Conservation (phyloP, 495 filamentous ascomycete genomes). For the Penicillium coffeae region DNA sequence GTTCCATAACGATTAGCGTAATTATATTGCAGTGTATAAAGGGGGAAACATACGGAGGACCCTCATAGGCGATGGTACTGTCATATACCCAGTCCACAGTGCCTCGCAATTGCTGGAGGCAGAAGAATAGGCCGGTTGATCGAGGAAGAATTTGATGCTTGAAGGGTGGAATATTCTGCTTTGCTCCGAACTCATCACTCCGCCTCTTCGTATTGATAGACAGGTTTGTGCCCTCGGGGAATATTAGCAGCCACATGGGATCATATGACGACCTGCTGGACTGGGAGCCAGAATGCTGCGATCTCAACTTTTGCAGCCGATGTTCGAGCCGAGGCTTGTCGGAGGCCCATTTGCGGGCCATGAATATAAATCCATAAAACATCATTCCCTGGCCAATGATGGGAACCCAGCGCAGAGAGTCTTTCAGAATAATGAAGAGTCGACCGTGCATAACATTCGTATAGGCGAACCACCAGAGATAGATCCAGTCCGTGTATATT, state of each 20-base stretch:
- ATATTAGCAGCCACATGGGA: conserved; percentile 70
- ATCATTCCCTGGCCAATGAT: conserved; percentile 62
- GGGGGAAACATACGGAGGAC: conserved; percentile 53
- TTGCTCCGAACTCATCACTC: conserved; percentile 54
- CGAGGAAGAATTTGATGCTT: conserved; percentile 58
- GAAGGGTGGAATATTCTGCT: conserved; percentile 49
- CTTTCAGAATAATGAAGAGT: conserved; percentile 67
- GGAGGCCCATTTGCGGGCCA: conserved; percentile 62
- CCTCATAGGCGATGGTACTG: conserved; percentile 66
- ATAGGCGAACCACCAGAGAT: conserved; percentile 69
- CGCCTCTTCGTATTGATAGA: conserved; percentile 53
- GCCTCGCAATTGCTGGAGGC: conserved; percentile 55
- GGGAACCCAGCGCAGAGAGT: conserved; percentile 62
- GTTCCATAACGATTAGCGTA: conserved; percentile 10
- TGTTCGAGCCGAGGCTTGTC: conserved; percentile 59
- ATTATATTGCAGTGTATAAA: background rate
- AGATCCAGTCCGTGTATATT: conserved; percentile 70
- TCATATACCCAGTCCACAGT: conserved; percentile 68
- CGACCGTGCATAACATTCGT: conserved; percentile 63
- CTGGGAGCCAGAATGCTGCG: conserved; percentile 45
- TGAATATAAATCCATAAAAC: conserved; percentile 69
- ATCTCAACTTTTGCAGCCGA: conserved; percentile 57
- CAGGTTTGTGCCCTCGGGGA: conserved; percentile 66
- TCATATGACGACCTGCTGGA: conserved; percentile 49
- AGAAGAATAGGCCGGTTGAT: conserved; percentile 61